Percentiles rank a stretch among this genome's conserved stretches.
Conservation (phyloP, 139 green algal species). For the Chlamydomonas sphaeroides region DNA sequence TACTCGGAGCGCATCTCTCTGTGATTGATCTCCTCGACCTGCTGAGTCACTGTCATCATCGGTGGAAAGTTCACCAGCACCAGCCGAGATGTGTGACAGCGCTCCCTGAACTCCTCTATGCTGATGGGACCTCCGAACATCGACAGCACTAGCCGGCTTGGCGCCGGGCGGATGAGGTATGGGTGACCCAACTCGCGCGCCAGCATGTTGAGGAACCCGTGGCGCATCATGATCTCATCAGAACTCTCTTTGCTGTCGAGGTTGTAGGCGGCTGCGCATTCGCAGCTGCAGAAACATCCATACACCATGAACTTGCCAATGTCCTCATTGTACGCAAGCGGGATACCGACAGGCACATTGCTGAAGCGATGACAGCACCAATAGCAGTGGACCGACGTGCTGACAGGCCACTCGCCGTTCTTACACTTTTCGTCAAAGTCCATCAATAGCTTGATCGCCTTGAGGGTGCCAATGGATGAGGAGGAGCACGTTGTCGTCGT, state of each 20-base stretch:
- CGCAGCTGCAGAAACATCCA: slow-evolving; percentile 38
- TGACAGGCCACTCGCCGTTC: slow-evolving; percentile 26
- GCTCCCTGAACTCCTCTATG: slow-evolving; percentile 30
- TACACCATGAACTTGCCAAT: slow-evolving; percentile 11
- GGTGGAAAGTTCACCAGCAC: neutral
- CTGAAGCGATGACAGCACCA: slow-evolving; percentile 45
- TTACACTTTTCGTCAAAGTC: slow-evolving; percentile 42
- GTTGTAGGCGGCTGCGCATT: slow-evolving; percentile 35
- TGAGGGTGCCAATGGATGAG: neutral
- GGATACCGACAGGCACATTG: slow-evolving; percentile 4
- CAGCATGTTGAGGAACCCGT: slow-evolving; percentile 21
- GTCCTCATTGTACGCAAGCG: neutral
- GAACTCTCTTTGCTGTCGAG: neutral
- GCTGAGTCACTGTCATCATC: slow-evolving; percentile 22
- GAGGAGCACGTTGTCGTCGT: too few relatives aligned
- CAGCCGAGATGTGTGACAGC: neutral
- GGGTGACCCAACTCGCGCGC: neutral
- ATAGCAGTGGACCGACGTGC: slow-evolving; percentile 40
- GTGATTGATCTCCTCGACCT: slow-evolving; percentile 28
- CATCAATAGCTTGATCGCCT: slow-evolving; percentile 2
- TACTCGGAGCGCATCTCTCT: slow-evolving; percentile 21
- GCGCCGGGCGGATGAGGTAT: slow-evolving; percentile 7
- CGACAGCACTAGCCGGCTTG: neutral
- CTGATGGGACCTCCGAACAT: slow-evolving; percentile 34
- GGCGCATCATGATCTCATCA: neutral